Evolutionary conservation across 345 rosid genomes (phyloP).

Genomic region (Alliaria petiolata): DNA sequence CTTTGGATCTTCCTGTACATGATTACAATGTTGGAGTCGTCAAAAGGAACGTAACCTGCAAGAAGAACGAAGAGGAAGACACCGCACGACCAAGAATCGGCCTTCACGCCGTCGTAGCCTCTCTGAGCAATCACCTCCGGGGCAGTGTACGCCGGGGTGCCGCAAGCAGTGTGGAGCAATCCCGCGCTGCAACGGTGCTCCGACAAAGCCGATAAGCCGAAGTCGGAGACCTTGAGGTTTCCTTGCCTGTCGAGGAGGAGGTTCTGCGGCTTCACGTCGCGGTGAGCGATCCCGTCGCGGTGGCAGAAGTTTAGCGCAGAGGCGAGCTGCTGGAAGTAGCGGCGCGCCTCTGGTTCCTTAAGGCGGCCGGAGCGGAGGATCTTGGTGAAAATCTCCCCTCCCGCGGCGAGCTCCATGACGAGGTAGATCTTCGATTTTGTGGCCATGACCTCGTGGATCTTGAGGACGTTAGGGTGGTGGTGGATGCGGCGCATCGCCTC

Average conservation of each 20-base stretch:
- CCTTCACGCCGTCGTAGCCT: conserved; percentile 65
- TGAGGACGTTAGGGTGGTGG: conserved; percentile 70
- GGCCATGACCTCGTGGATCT: conserved; percentile 87
- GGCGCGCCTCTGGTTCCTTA: conserved; percentile 49
- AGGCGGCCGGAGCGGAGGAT: conserved; percentile 48
- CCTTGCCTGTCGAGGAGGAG: conserved; percentile 66
- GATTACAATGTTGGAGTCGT: conserved; percentile 43
- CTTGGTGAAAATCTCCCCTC: conserved; percentile 63
- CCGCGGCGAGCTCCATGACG: conserved; percentile 72
- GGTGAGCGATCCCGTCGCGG: conserved; percentile 78
- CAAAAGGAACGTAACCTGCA: conserved; percentile 60
- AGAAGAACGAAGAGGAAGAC: conserved; percentile 62
- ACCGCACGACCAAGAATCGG: conserved; percentile 95
- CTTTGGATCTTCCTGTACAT: conserved; percentile 58
- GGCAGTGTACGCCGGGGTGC: conserved; percentile 71
- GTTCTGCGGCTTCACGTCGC: conserved; percentile 87
- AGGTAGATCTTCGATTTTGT: conserved; percentile 73
- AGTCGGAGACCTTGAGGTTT: conserved; percentile 69
- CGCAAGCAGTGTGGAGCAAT: conserved; percentile 72
- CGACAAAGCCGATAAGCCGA: conserved; percentile 69
- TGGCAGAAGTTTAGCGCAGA: conserved; percentile 82
- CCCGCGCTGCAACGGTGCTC: conserved; percentile 50
- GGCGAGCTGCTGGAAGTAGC: conserved; percentile 68
- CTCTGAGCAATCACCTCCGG: conserved; percentile 63
- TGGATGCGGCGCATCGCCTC: conserved; percentile 81